Base-by-base conservation (phyloP, 1,284 basidiomycete species). In the Nidula niveotomentosa region DNA sequence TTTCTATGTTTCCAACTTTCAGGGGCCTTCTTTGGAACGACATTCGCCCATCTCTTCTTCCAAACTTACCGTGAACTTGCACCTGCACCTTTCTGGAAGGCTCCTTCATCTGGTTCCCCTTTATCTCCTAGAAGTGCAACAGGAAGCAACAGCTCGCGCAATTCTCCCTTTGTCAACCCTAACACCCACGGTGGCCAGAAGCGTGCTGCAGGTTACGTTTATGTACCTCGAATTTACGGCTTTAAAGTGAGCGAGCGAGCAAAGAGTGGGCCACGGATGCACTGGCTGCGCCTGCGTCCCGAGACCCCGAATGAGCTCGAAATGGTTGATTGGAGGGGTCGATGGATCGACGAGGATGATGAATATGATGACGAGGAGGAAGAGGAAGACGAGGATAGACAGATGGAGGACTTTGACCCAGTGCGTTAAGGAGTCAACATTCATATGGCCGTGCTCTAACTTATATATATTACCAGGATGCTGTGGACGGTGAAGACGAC, bases 11-110 rank as follows among this genome's bases (percentile, higher is more conserved):
- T 23, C 23, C 23, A 23, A 23, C 23, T 1, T 23, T 55, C 66
- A 97, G 94, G 95, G 55, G 96, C 97, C 15, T 99, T 98, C 77
- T 99, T 99, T 74, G 97, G 97, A 18, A 98, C 97, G 0, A 98
- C 97, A 7, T 99, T 99, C 71, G 85, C 96, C 0, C 95, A 98
- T 65, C 82, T 99, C 35, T 94, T 99, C 75, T 98, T 98, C 79
- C 96, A 98, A 69, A 95, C 92, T 59, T 99, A 97, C 76, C 90
- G 93, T 36, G 93, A 95, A 69, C 83, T 94, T 35, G 85, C 92
- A 4, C 91, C 93, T 1, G 89, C 91, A 35, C 93, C 94, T 1
- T 96, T 94, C 73, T 91, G 83, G 81, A 89, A 89, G 58, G 79
- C 83, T 1, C 76, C 84, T 4, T 71, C 81, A 12, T 58, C 69